These are phyloP conservation scores for Fusarium scirpi DNA, from an alignment of 2,329 filamentous ascomycete species.

Conservation along the genomic window DNA sequence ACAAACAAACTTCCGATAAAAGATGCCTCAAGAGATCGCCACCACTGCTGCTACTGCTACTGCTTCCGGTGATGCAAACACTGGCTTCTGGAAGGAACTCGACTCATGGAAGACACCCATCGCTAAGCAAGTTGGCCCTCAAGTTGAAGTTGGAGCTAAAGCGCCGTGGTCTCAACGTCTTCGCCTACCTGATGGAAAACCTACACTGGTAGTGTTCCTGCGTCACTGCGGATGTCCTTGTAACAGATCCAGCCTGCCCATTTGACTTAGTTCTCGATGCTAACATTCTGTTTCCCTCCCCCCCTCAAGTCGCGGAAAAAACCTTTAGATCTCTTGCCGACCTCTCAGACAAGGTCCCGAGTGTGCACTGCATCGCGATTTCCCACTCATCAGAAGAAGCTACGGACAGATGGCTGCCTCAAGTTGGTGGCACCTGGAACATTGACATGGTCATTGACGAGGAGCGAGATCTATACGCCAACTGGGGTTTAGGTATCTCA, in stretches of 20 bases:
- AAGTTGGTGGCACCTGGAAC: slow-evolving; percentile 67
- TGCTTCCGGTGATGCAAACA: slow-evolving; percentile 6
- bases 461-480: slow-evolving; percentile 69
- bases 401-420: slow-evolving; percentile 69
- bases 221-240: slow-evolving; percentile 81
- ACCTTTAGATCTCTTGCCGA: slow-evolving; percentile 67
- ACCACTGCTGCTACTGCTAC: neutral
- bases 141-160: slow-evolving; percentile 64
- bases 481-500: slow-evolving; percentile 74
- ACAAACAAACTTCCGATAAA: neutral
- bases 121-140: slow-evolving; percentile 57
- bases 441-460: slow-evolving; percentile 71
- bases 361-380: slow-evolving; percentile 69
- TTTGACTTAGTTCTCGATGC: neutral
- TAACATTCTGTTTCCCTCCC: neutral
- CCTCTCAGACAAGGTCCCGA: slow-evolving; percentile 61
- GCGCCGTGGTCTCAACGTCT: slow-evolving; percentile 68
- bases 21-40: slow-evolving; percentile 34
- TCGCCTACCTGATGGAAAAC: slow-evolving; percentile 64
- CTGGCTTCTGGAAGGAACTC: slow-evolving; percentile 53
- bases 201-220: slow-evolving; percentile 74
- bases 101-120: slow-evolving; percentile 57
- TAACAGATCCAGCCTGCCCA: slow-evolving; percentile 49
- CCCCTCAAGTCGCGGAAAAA: slow-evolving; percentile 72
- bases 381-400: slow-evolving; percentile 68